Base-by-base conservation (phyloP, 225 moss, liverwort and hornwort genomes). In the Marchantia paleacea region DNA sequence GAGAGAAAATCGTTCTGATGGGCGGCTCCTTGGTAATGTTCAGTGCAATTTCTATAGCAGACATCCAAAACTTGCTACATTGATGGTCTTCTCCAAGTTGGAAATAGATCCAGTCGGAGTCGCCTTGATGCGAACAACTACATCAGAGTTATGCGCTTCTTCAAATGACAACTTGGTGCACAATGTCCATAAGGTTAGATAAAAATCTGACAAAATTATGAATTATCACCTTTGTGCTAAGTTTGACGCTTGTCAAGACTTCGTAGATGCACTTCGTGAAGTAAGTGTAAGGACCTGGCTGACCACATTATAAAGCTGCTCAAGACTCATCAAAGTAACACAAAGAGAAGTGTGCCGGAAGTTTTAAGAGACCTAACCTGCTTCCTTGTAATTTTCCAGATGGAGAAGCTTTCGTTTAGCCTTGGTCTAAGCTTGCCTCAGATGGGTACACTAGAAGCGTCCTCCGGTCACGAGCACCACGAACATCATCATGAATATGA, bases 21-120 rank as follows among this genome's bases (percentile, higher is more conserved):
- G 72, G 22, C 0, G 7, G 15, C 9, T 0, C 47, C 57, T 66
- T 47, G 70, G 53, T 61, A 7, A 69, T 10, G 69, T 80, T 69
- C 85, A 86, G 86, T 86, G 86, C 73, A 86, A 83, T 18, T 22
- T 81, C 22, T 75, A 58, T 55, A 64, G 53, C 12, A 26, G 15
- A 16, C 78, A 81, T 65, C 81, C 81, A 53, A 86, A 19, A 75
- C 12, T 84, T 81, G 81, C 80, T 22, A 75, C 83, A 7, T 51
- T 81, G 4, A 75, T 65, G 75, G 83, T 81, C 25, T 79, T 86
- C n/a, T 15, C 24, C 24, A 79, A 79, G 78, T 31, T 74, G 22
- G 60, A 70, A 47, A 52, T 84, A 8, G 78, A 86, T 81, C 83
- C 83, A 9, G 65, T 86, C 1, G 73, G 52, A 7, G 83, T 84